Conservation (phyloP, 139 green algal genomes). For the Volvox reticuliferus region DNA sequence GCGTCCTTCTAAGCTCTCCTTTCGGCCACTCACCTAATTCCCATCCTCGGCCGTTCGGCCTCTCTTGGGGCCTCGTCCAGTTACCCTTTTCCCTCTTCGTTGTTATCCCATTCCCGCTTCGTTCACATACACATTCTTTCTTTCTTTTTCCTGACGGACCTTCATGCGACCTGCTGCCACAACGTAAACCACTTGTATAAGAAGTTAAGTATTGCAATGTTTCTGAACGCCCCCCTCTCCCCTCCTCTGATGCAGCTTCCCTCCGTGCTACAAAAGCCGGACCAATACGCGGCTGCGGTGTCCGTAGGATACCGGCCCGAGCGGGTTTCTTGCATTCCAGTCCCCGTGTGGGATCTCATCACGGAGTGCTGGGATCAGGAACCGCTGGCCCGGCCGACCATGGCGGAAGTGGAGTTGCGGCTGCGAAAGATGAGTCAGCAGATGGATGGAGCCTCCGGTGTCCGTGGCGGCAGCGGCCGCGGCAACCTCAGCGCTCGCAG, state of each 20-base stretch:
- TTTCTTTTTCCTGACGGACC: background rate
- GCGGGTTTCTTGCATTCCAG: background rate
- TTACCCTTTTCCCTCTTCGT: background rate
- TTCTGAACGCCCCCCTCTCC: no score
- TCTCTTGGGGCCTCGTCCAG: no score
- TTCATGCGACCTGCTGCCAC: no score
- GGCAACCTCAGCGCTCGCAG: no score
- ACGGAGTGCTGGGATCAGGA: slow-evolving; percentile 20
- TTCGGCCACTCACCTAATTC: background rate
- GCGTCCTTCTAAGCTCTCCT: no score
- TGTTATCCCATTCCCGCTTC: background rate
- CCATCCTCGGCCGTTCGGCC: no score
- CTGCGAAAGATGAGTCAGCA: background rate
- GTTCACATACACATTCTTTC: background rate
- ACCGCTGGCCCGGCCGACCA: background rate
- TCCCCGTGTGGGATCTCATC: background rate
- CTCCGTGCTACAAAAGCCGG: background rate
- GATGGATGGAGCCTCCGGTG: no score
- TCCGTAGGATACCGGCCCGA: background rate
- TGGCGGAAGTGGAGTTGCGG: background rate
- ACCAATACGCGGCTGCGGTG: background rate
- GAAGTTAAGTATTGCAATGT: no score
- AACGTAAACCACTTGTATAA: no score
- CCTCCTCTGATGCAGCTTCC: no score
- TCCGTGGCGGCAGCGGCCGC: no score